phyloP scores from a whole-genome alignment of 176 grass and related monocot species.

The Pharus latifolius region DNA sequence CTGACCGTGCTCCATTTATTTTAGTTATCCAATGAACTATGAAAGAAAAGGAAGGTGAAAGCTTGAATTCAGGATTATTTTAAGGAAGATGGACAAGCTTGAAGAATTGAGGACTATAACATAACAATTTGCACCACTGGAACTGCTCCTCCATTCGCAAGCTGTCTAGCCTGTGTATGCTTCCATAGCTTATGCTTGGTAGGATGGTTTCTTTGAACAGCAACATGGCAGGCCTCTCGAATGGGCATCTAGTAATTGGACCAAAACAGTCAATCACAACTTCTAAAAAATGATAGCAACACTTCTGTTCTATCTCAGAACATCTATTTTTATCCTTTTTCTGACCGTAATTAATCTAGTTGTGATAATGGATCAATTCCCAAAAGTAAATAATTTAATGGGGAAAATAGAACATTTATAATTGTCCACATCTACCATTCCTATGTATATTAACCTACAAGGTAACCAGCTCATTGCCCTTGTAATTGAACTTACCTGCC shows the following conservation, averaged over 20 bases:
- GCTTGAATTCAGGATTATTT: neutral
- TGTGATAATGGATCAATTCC: neutral
- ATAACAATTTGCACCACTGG: constrained; percentile 89
- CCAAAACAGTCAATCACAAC: constrained; percentile 2
- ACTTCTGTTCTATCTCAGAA: neutral
- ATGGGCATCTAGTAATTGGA: constrained; percentile 77
- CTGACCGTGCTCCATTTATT: neutral
- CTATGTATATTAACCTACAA: too few relatives aligned
- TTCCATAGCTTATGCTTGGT: constrained; percentile 87
- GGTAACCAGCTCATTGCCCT: too few relatives aligned
- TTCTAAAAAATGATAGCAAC: neutral
- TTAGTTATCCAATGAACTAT: neutral
- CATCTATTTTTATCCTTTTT: neutral
- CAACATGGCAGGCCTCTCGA: constrained; percentile 92
- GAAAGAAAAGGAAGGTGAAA: neutral
- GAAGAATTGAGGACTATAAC: constrained; percentile 10
- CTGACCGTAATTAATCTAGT: too few relatives aligned
- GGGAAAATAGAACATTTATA: neutral
- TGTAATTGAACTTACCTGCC: constrained; percentile 42
- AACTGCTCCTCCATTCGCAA: constrained; percentile 58
- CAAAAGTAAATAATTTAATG: neutral
- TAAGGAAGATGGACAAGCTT: neutral
- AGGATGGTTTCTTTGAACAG: constrained; percentile 79
- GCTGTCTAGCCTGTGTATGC: constrained; percentile 82
- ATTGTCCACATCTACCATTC: too few relatives aligned